Base-by-base conservation (phyloP, 257 asterid species). In the Rubia yunnanensis region DNA sequence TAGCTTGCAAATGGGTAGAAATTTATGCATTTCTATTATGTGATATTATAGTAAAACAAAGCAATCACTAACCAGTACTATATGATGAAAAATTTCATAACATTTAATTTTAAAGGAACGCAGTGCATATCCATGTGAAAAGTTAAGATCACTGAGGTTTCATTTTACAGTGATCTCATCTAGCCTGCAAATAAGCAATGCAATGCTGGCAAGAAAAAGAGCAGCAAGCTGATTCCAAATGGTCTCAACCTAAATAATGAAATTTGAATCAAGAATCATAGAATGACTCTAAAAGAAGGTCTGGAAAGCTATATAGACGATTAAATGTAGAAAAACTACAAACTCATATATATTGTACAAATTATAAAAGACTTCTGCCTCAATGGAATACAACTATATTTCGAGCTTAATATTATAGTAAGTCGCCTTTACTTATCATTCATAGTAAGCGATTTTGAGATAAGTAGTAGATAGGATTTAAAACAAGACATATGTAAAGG, bases 161-260 rank as follows among this genome's bases (percentile, higher is more conserved):
- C n/a, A n/a, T n/a, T n/a, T n/a, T n/a, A n/a, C n/a, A n/a, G n/a
- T n/a, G n/a, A n/a, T n/a, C n/a, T n/a, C n/a, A n/a, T n/a, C n/a
- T n/a, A n/a, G n/a, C n/a, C n/a, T n/a, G n/a, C n/a, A n/a, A 65
- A 88, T 88, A 73, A 88, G 92, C 96, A 88, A 86, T 64, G 95
- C 96, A 65, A 88, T 86, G 82, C 96, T 88, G 79, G 95, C 84
- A 0, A 88, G 88, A 71, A 88, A 88, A 69, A 88, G 96, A 73
- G 95, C 96, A 30, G 95, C 95, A 72, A 88, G 84, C 30, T 86
- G 77, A 85, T 86, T 88, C 44, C 87, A 80, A 69, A 88, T 79
- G 27, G 96, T 90, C 85, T 88, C 95, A 76, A 88, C 89, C 96
- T 86, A 39, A 69, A 74, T n/a, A 63, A 39, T 69, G 26, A 71